These are phyloP conservation scores for Heracleum sosnowskyi DNA, from an alignment of 129 eudicot species.

Conservation along the genomic window DNA sequence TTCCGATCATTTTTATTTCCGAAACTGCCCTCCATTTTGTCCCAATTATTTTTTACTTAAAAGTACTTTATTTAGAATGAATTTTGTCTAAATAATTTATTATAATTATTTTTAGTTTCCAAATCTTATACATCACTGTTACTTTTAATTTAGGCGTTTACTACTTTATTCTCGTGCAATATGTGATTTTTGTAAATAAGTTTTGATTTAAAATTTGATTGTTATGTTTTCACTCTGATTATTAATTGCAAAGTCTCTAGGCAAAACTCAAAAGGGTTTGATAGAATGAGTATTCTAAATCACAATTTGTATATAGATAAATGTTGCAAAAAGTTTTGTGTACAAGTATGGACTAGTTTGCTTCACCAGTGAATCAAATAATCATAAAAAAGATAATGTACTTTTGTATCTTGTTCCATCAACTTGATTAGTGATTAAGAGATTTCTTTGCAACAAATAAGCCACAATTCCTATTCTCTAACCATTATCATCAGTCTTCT, in stretches of 20 bases:
- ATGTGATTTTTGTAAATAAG: too few species aligned
- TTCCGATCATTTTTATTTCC: not conserved
- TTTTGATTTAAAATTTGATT: too few species aligned
- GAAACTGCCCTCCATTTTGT: not conserved
- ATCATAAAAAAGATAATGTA: constrained; percentile 25
- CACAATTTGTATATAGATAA: not conserved
- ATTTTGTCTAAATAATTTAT: too few species aligned
- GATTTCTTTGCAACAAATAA: constrained; percentile 22
- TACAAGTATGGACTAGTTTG: constrained; percentile 19
- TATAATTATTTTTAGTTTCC: too few species aligned
- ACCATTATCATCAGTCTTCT: constrained; percentile 43
- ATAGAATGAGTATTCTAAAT: not conserved
- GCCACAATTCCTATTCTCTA: not conserved
- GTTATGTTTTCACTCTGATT: not conserved
- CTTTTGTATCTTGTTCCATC: constrained; percentile 22
- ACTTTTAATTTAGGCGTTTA: too few species aligned
- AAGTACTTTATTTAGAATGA: too few species aligned
- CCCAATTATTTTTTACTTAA: not conserved
- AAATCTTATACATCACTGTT: too few species aligned
- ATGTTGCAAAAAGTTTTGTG: constrained; percentile 17
- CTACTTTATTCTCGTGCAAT: too few species aligned
- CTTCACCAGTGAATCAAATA: constrained; percentile 1
- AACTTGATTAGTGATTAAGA: constrained; percentile 29
- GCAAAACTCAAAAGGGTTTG: not conserved
- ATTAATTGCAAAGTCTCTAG: not conserved